Percentiles rank a stretch among this genome's conserved stretches.
Conservation (phyloP, 768 basidiomycete species). For the Ramaria rubella region DNA sequence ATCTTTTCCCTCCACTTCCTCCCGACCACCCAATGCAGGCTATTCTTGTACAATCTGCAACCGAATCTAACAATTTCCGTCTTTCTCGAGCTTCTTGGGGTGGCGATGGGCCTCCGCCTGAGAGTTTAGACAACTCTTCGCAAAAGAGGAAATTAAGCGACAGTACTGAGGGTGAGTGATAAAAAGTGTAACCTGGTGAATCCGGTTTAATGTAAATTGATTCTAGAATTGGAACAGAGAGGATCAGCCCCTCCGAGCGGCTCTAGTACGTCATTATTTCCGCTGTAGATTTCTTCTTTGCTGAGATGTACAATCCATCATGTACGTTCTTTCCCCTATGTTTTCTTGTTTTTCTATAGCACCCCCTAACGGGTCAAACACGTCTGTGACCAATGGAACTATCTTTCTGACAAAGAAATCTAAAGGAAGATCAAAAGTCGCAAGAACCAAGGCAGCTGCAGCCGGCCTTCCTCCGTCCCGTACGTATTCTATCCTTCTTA, state of each 20-base stretch:
- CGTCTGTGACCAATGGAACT: background rate
- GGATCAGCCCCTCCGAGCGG: background rate
- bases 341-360: background rate
- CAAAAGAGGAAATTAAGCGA: background rate
- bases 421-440: background rate
- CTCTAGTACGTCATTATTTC: background rate
- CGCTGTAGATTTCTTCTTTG: background rate
- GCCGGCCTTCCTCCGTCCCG: background rate
- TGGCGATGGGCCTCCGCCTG: background rate
- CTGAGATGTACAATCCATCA: background rate
- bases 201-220: no score
- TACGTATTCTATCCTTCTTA: background rate
- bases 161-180: background rate
- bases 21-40: slow-evolving; percentile 1
- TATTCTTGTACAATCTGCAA: background rate
- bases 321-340: background rate
- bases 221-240: background rate
- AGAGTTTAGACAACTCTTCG: background rate
- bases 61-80: background rate
- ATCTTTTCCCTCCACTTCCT: background rate
- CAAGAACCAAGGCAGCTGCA: slow-evolving; percentile 1
- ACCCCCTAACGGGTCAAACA: background rate
- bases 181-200: background rate
- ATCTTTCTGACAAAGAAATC: background rate
- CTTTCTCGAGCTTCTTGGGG: slow-evolving; percentile 3